Evolutionary conservation across 495 filamentous ascomycete genomes (phyloP), one percentile per base, ranked within the genome.

Genomic region (Letharia columbiana): DNA sequence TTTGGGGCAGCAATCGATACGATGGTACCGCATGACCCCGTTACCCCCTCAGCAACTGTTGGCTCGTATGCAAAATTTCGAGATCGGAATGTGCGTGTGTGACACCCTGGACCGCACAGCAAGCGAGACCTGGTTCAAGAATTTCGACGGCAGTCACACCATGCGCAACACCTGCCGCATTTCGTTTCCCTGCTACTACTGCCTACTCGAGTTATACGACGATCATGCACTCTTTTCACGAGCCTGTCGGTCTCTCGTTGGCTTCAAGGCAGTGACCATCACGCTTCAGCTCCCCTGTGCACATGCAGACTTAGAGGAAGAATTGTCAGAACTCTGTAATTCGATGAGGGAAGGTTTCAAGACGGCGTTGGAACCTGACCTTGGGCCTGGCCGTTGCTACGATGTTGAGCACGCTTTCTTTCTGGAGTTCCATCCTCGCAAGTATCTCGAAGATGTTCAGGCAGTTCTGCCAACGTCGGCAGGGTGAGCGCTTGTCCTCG

Each of bases 371-470:
- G 52, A 56, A 10, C 52, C 52, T 56, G 13, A 35, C 15, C 52
- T 56, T 56, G 52, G 52, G 13, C 52, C 52, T 18, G 35, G 52
- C 31, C 31, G 5, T 4, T 56, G 31, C 4, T 35, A 35, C 31
- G 31, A 56, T 18, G 5, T 35, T 18, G 52, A 35, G 31, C 6
- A 35, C 31, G 52, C 9, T n/a, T 35, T 56, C 6, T 33, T 2
- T 17, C 18, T 56, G 31, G 52, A 56, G 8, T 56, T 56, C 13
- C 52, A 56, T 56, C 52, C 52, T 56, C 52, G 52, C 13, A 56
- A 56, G 52, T 31, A 56, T 35, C 28, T 33, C 13, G 52, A 56
- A 35, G 28, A 56, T 8, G 52, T 56, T 17, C 31, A 35, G 15
- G 52, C 52, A 17, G 31, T 28, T 33, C 50, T 54, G 28, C 7